Evolutionary conservation across 1,139 yeast genomes (phyloP).

Genomic region (Scheffersomyces stambukii): DNA sequence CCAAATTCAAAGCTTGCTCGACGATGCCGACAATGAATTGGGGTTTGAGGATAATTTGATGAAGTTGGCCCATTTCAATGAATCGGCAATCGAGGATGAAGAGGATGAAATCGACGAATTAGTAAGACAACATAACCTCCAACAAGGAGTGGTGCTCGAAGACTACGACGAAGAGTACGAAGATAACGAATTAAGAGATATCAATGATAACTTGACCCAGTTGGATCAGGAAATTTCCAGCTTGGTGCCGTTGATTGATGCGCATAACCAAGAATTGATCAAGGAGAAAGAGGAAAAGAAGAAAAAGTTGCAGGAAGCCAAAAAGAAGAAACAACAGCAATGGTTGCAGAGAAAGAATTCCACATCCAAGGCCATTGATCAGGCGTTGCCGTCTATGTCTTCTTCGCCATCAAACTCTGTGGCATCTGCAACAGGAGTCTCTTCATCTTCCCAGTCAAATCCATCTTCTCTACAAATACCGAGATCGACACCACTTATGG

Average conservation of each 20-base stretch:
- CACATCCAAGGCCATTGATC: slow-evolving; percentile 6
- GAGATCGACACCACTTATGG: slow-evolving; percentile 33
- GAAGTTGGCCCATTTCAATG: slow-evolving; percentile 22
- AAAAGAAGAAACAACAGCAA: slow-evolving; percentile 17
- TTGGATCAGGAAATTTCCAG: slow-evolving; percentile 41
- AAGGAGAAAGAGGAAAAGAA: slow-evolving; percentile 21
- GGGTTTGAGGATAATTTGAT: slow-evolving; percentile 16
- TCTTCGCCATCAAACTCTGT: no score
- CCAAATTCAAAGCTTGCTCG: slow-evolving; percentile 31
- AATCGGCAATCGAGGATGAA: slow-evolving; percentile 31
- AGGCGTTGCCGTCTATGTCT: no score
- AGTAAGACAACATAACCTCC: slow-evolving; percentile 32
- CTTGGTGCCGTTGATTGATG: slow-evolving; percentile 36
- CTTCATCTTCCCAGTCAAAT: no score
- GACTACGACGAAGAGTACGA: slow-evolving; percentile 10
- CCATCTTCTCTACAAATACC: no score
- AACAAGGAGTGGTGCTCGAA: no score
- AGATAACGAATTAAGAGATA: slow-evolving; percentile 14
- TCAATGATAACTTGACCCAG: slow-evolving; percentile 25
- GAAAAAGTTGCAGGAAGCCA: slow-evolving; percentile 20
- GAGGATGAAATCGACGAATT: slow-evolving; percentile 35
- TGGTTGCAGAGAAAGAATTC: slow-evolving; percentile 13
- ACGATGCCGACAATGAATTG: slow-evolving; percentile 16
- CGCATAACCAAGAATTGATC: slow-evolving; percentile 27
- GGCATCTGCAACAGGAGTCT: no score